A percentile compares a stretch with the other conserved stretches of the same genome.
Conservation (phyloP, 2,329 filamentous ascomycete genomes). For the Claviceps monticola region DNA sequence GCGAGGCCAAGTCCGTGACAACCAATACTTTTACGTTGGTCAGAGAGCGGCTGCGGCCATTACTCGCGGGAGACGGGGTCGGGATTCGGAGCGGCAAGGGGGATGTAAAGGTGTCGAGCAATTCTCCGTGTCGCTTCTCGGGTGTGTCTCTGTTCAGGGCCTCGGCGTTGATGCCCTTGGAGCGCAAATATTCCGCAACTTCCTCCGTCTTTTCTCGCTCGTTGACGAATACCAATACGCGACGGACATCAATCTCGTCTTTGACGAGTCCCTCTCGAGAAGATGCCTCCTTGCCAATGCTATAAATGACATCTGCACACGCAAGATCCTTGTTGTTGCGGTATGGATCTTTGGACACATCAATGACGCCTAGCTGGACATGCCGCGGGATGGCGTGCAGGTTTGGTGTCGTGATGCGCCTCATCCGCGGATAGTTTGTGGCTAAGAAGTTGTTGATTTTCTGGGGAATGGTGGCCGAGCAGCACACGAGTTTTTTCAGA, state of each 20-base stretch:
- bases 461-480: constrained; percentile 88
- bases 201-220: constrained; percentile 80
- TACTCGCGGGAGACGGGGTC: constrained; percentile 12
- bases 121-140: constrained; percentile 62
- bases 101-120: constrained; percentile 60
- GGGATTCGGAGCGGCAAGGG: constrained; percentile 25
- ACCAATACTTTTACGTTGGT: constrained; percentile 82
- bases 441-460: constrained; percentile 78
- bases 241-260: constrained; percentile 54
- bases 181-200: constrained; percentile 62
- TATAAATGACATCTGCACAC: constrained; percentile 89
- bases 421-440: constrained; percentile 67
- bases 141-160: constrained; percentile 75
- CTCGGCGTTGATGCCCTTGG: constrained; percentile 79
- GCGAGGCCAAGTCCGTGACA: constrained; percentile 80
- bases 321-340: constrained; percentile 84
- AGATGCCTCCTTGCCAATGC: constrained; percentile 65
- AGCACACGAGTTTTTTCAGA: constrained; percentile 75
- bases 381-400: constrained; percentile 89
- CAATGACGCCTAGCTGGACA: constrained; percentile 85
- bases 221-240: constrained; percentile 92
- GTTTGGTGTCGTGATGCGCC: constrained; percentile 83
- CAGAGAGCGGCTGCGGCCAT: constrained; percentile 36
- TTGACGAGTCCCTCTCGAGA: constrained; percentile 42
- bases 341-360: constrained; percentile 86